Evolutionary conservation across 306 rosid species (phyloP).

Genomic region (Delonix regia): DNA sequence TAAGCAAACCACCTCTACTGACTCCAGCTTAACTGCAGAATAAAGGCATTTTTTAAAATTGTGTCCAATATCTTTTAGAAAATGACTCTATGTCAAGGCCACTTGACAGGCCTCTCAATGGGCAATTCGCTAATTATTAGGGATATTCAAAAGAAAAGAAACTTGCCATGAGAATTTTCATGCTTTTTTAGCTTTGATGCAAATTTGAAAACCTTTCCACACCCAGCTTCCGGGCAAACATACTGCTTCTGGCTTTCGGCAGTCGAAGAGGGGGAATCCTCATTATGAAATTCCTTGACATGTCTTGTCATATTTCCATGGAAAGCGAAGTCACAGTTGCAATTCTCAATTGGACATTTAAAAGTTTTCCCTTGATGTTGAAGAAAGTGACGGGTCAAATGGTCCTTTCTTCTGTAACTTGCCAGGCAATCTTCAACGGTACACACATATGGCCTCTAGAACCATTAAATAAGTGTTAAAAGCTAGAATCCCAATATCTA

Average conservation of each 20-base stretch:
- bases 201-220: constrained; percentile 73
- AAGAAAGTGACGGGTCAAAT: constrained; percentile 78
- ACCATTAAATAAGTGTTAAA: constrained; percentile 14
- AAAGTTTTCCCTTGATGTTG: constrained; percentile 70
- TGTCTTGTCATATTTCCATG: constrained; percentile 66
- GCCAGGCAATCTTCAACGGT: constrained; percentile 66
- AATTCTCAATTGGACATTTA: constrained; percentile 66
- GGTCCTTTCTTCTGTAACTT: constrained; percentile 89
- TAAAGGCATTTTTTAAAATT: constrained; percentile 16
- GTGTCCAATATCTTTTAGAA: background rate
- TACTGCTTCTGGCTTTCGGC: constrained; percentile 46
- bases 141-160: background rate
- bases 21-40: constrained; percentile 68
- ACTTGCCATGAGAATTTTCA: constrained; percentile 76
- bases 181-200: constrained; percentile 64
- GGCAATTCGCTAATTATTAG: background rate
- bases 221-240: constrained; percentile 68
- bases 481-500: background rate
- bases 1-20: constrained; percentile 66
- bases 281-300: constrained; percentile 56
- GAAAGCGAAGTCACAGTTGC: constrained; percentile 56
- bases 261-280: constrained; percentile 26
- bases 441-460: constrained; percentile 77
- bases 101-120: background rate
- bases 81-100: background rate